Percentiles rank a stretch among this genome's conserved stretches.
Conservation (phyloP, 23 red algal species). For the Gracilaria domingensis region DNA sequence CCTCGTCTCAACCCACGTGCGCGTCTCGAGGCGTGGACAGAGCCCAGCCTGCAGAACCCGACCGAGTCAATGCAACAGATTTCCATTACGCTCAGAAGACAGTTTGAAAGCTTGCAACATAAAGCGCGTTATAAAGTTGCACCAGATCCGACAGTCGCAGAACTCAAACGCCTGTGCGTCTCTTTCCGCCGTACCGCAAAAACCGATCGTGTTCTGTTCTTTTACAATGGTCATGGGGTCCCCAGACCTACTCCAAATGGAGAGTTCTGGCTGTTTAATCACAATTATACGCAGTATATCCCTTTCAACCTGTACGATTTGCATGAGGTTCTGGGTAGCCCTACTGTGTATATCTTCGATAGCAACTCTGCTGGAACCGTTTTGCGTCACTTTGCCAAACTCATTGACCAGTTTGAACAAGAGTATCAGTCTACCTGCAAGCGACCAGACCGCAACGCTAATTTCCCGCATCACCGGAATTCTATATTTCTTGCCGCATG, state of each 20-base stretch:
- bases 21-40: slow-evolving; percentile 91
- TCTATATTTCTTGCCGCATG: slow-evolving; percentile 84
- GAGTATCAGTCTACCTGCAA: slow-evolving; percentile 42
- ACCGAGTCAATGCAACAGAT: slow-evolving; percentile 55
- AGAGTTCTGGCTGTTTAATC: slow-evolving; percentile 99
- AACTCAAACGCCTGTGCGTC: slow-evolving; percentile 84
- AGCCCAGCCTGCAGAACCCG: slow-evolving; percentile 78
- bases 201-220: slow-evolving; percentile 96
- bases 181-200: slow-evolving; percentile 75
- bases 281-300: slow-evolving; percentile 96
- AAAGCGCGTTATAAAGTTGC: slow-evolving; percentile 65
- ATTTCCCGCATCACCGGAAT: slow-evolving; percentile 41
- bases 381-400: slow-evolving; percentile 65
- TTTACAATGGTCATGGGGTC: slow-evolving; percentile 99
- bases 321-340: slow-evolving; percentile 80
- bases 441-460: neutral
- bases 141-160: slow-evolving; percentile 82
- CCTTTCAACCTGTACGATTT: slow-evolving; percentile 88
- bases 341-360: slow-evolving; percentile 93
- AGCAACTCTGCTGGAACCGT: slow-evolving; percentile 77
- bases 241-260: slow-evolving; percentile 93
- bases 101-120: slow-evolving; percentile 79
- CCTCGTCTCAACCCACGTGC: slow-evolving; percentile 87
- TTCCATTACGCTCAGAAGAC: slow-evolving; percentile 37
- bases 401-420: slow-evolving; percentile 80